phyloP scores from a whole-genome alignment of 768 basidiomycete species.

The Hirschioporus abietinus region DNA sequence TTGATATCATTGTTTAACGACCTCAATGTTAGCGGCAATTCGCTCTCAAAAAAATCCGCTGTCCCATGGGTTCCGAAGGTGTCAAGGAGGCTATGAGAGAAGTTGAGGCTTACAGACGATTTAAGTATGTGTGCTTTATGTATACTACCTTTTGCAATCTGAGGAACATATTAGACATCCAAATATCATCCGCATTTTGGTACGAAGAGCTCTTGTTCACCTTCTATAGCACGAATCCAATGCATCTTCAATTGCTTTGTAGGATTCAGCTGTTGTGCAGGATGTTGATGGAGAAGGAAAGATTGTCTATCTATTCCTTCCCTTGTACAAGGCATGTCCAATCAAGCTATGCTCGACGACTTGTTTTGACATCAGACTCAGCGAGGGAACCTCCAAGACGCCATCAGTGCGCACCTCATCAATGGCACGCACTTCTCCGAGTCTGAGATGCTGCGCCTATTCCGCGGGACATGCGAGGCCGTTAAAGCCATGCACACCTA shows the following conservation, averaged over 20 bases:
- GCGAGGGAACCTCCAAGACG: conserved; percentile 94
- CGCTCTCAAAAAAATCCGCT: conserved; percentile 95
- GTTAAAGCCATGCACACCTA: conserved; percentile 94
- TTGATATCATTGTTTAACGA: neutral
- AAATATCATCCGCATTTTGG: conserved; percentile 94
- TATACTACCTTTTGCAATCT: neutral
- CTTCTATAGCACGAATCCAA: conserved; percentile 11
- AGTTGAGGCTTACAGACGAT: conserved; percentile 90
- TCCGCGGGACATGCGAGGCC: conserved; percentile 92
- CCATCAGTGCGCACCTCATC: conserved; percentile 81
- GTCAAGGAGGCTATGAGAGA: conserved; percentile 88
- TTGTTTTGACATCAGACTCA: conserved; percentile 21
- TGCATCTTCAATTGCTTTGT: conserved; percentile 1
- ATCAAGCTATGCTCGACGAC: neutral
- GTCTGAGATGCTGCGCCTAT: conserved; percentile 80
- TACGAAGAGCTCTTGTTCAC: conserved; percentile 26
- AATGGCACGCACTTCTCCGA: conserved; percentile 83
- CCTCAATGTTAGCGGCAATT: conserved; percentile 64
- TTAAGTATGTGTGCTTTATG: conserved; percentile 56
- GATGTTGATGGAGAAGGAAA: conserved; percentile 91
- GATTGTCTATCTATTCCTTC: conserved; percentile 94
- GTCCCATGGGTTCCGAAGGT: conserved; percentile 81
- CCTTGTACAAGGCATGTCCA: conserved; percentile 76
- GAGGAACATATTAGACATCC: conserved; percentile 56
- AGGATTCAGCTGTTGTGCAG: conserved; percentile 94